Conservation (phyloP, 73 alveolate species). For the Effrenium voratum region DNA sequence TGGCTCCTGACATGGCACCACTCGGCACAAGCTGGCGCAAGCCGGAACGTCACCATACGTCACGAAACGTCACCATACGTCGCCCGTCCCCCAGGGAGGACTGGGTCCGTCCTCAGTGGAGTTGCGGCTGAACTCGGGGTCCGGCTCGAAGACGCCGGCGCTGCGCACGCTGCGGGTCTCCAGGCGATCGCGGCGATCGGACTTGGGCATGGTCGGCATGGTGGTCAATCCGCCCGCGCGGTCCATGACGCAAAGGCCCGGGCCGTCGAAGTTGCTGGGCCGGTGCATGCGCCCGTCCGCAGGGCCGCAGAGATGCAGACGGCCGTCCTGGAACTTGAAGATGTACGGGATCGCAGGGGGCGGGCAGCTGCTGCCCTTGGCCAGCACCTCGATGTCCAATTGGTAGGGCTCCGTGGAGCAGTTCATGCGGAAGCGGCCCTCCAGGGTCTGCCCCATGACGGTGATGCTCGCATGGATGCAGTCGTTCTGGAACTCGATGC, state of each 20-base stretch:
- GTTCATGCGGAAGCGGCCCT: background rate
- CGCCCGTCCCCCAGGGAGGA: no score
- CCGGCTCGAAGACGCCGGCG: background rate
- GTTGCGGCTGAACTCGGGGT: conserved; percentile 15
- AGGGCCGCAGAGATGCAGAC: conserved; percentile 11
- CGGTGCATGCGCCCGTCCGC: background rate
- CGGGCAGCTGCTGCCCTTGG: conserved; percentile 4
- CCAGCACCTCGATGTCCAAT: background rate
- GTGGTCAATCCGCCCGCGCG: no score
- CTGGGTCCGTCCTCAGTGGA: conserved; percentile 4
- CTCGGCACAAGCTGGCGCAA: no score
- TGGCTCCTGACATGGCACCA: no score
- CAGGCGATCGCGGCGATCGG: background rate
- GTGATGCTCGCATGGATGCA: conserved; percentile 3
- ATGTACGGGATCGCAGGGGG: conserved; percentile 11
- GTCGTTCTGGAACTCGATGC: conserved; percentile 5
- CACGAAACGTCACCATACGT: no score
- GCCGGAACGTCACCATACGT: no score
- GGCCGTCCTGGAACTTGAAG: conserved; percentile 21
- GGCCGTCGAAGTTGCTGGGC: background rate
- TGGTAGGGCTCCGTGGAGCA: background rate
- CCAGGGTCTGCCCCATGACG: conserved; percentile 16
- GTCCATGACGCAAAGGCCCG: conserved; percentile 13
- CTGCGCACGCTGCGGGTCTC: background rate
- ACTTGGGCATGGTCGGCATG: no score